Base-by-base conservation (phyloP, 805 yeast species). In the Diddensiella caesifluorescens region DNA sequence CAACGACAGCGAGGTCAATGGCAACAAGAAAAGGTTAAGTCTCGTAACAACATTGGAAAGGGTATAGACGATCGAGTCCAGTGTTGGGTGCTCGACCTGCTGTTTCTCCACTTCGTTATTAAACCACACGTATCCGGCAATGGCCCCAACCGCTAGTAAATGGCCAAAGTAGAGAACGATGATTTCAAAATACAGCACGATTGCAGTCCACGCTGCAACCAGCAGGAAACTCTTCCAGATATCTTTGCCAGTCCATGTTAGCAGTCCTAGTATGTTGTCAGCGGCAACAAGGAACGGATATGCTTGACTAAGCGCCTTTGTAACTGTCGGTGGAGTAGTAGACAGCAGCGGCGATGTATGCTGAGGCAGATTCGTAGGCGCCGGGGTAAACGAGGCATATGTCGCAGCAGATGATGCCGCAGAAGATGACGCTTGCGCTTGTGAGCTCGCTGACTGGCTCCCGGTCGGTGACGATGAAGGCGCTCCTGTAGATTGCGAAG, bases 161-260 rank as follows among this genome's bases (percentile, higher is more conserved):
- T 89, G 96, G 10, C 95, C 96, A 45, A 81, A 71, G 70, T 85
- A 87, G n/a, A 76, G 75, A 27, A 86, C 73, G 40, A 88, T 62
- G n/a, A 68, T 63, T 54, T 88, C 95, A 58, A 84, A 85, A 63
- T 88, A 85, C n/a, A 83, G 62, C 16, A 86, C 83, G 3, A 73
- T 56, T 3, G 82, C 63, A 1, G 77, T 66, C 59, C 75, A 80
- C 9, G 68, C 52, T 2, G 77, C 65, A 19, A 83, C 72, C 35
- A 82, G 53, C 21, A 87, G 69, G 15, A 83, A 66, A 53, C 87
- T 78, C 42, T 80, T 64, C 86, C 90, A 87, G 25, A 74, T 69
- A 59, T 86, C 92, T 27, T 83, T 89, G 48, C 80, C 79, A 2
- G 97, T 84, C 98, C 98, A 90, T 0, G 97, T 89, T 27, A 85